Evolutionary conservation across 257 asterid species (phyloP), one percentile per base, ranked within the genome.

Genomic region (Solanum appendiculatum): DNA sequence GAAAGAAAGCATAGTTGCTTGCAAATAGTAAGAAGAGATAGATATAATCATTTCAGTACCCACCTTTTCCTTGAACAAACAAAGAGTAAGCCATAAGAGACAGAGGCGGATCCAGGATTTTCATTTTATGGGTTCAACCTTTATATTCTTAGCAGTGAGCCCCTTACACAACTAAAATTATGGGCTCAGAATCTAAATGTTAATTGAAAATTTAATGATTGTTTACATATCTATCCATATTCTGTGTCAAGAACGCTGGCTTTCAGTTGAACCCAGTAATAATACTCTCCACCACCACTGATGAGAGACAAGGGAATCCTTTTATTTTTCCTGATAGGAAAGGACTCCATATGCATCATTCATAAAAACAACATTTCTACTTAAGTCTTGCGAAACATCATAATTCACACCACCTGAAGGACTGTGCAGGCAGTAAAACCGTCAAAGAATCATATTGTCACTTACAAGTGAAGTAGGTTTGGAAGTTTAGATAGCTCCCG

Each of bases 391-490:
- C 23, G 64, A 46, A 31, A 46, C 85, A 81, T 81, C 68, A n/a
- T 29, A 46, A 48, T 9, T 80, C 40, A 46, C 29, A 80, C 85
- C 66, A 81, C 20, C 40, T 46, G 85, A 80, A 80, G 40, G 85
- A 81, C 40, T 48, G 40, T 9, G 40, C 85, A 81, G 11, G 29
- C 68, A 48, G 27, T 81, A 48, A 80, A 18, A 81, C 36, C 20
- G 12, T 48, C 34, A 31, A 81, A 81, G 20, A 29, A 46, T 48
- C 85, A 46, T 29, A 81, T 9, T 81, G 42, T 27, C 48, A 95
- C 99, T 95, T 93, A 97, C 99, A 97, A 85, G 92, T 97, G 99
- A 91, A 97, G 92, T 81, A 97, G 98, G 31, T 10, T 88, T 44
- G 99, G 99, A 86, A 97, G 99, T 85, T 87, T 93, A 89, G 94